These are phyloP conservation scores for Teratosphaeria nubilosa DNA, from an alignment of 2,329 filamentous ascomycete genomes.

Conservation along the genomic window DNA sequence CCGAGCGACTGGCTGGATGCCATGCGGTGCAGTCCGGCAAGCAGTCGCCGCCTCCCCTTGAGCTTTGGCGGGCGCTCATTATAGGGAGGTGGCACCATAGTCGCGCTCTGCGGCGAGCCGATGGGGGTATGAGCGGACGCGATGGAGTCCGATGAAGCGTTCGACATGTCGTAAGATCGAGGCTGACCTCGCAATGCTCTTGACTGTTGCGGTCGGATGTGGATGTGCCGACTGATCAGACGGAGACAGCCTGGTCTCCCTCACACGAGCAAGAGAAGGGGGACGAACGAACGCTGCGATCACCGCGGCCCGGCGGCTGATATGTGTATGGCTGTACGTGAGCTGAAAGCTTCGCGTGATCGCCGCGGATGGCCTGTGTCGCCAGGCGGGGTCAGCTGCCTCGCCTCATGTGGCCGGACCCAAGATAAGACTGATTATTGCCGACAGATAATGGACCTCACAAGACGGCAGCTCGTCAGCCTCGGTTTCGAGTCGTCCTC, in stretches of 20 bases:
- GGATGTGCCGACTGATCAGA: background rate
- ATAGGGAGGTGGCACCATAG: constrained; percentile 9
- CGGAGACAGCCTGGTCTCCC: background rate
- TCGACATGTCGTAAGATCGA: constrained; percentile 4
- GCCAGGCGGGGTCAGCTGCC: background rate
- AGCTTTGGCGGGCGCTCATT: constrained; percentile 42
- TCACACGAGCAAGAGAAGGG: background rate
- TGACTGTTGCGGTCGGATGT: background rate
- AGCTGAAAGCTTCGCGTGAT: background rate
- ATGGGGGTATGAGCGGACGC: constrained; percentile 2
- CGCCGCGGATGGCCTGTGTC: background rate
- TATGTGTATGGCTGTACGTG: background rate
- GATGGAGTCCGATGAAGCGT: constrained; percentile 3
- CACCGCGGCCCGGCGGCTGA: background rate
- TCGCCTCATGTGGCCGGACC: background rate
- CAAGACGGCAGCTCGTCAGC: background rate
- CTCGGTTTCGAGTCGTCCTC: background rate
- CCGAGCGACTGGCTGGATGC: constrained; percentile 67
- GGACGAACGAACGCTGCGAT: background rate
- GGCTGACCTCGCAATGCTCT: background rate
- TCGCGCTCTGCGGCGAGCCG: constrained; percentile 4
- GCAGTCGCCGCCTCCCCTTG: constrained; percentile 58
- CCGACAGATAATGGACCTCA: background rate
- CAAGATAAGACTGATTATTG: background rate
- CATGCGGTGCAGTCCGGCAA: constrained; percentile 69